Percentiles rank a stretch among this genome's conserved stretches.
Conservation (phyloP, 257 asterid genomes). For the Solanum rostratum region DNA sequence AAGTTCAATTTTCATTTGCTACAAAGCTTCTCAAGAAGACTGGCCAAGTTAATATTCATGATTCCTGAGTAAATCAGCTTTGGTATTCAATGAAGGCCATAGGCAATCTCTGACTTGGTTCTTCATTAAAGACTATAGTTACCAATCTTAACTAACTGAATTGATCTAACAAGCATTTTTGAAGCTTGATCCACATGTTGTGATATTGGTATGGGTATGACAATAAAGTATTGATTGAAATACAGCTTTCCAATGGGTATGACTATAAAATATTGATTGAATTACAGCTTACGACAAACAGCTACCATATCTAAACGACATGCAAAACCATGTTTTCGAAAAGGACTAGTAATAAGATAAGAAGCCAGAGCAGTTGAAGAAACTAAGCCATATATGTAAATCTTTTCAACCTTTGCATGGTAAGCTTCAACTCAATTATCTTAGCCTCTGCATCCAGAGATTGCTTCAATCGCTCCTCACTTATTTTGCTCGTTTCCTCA, state of each 20-base stretch:
- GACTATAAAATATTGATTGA: background rate
- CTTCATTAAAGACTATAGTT: background rate
- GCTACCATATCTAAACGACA: background rate
- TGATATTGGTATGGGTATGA: background rate
- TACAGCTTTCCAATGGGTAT: background rate
- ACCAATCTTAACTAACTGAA: background rate
- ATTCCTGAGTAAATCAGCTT: background rate
- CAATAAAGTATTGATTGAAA: background rate
- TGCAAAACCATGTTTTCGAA: background rate
- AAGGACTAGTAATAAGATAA: background rate
- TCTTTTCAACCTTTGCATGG: slow-evolving; percentile 49
- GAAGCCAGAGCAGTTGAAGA: background rate
- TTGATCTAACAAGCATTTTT: background rate
- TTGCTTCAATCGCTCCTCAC: slow-evolving; percentile 64
- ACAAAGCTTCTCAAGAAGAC: background rate
- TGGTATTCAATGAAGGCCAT: background rate
- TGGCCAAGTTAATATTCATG: background rate
- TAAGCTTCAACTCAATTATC: slow-evolving; percentile 57
- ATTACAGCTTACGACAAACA: background rate
- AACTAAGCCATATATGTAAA: background rate
- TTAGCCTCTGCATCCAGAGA: slow-evolving; percentile 66
- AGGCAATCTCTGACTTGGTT: background rate
- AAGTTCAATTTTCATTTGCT: background rate
- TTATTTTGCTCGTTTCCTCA: slow-evolving; percentile 44
- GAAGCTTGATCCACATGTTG: background rate